Base-by-base conservation (phyloP, 1,284 basidiomycete genomes). In the Ganoderma lucidum region DNA sequence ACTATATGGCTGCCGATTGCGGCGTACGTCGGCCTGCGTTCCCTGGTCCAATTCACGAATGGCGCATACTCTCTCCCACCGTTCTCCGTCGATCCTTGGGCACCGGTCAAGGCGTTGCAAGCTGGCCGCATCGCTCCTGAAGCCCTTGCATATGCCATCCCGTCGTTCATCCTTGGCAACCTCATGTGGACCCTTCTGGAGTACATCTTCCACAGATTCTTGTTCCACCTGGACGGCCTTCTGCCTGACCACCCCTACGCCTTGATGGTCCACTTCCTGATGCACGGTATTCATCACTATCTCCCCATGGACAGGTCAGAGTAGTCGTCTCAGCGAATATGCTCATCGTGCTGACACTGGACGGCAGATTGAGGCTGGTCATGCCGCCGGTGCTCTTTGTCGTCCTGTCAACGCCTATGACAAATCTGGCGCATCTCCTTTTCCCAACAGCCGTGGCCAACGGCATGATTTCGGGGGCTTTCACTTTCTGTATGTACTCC, bases 231-330 rank as follows among this genome's bases (percentile, higher is more conserved):
- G 75, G 98, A 99, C 81, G 84, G 91, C n/a, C 80, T 88, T 75
- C 87, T 99, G 17, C 98, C 97, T 6, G 97, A 99, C 80, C 86
- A 84, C 68, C 92, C 93, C 28, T 82, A 85, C 70, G 95, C 93
- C 80, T 85, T 99, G 76, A 90, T 91, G 62, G 80, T 99, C 44
- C 97, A 99, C 81, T 99, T 99, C 83, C 81, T 96, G 76, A 85
- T 97, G 77, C 97, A 99, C 80, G 97, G 98, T 30, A 91, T 99
- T 60, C 97, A 99, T 80, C 97, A 99, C 83, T 99, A 97, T 79
- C 85, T 99, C 68, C 97, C 96, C 19, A 98, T 98, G 96, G 97
- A 98, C 79, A 85, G 90, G 93, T 93, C 76, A 71, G 86, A 62
- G 64, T 32, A 58, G 10, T 51, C 41, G 9, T 15, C 62, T 59